phyloP scores from a whole-genome alignment of 768 basidiomycete species.

The Pleurotus platypus region DNA sequence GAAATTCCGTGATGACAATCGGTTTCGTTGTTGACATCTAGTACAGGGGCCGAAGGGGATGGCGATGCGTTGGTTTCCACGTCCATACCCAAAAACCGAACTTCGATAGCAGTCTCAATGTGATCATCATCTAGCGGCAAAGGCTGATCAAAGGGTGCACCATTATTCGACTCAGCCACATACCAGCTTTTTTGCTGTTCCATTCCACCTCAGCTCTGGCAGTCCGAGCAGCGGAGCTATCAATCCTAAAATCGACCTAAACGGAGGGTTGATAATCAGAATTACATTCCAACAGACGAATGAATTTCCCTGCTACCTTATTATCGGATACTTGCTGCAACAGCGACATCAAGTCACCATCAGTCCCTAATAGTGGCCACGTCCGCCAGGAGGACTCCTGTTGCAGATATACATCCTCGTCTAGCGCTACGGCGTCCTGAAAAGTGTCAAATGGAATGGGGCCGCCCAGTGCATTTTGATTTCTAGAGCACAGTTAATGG shows the following conservation, averaged over 20 bases:
- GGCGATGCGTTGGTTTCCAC: slow-evolving; percentile 11
- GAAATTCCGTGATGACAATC: slow-evolving; percentile 48
- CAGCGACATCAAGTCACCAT: slow-evolving; percentile 77
- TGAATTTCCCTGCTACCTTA: slow-evolving; percentile 40
- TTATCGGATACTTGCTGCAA: slow-evolving; percentile 81
- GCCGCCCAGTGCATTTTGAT: slow-evolving; percentile 66
- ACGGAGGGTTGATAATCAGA: background rate
- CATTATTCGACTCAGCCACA: slow-evolving; percentile 12
- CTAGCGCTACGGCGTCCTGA: slow-evolving; percentile 62
- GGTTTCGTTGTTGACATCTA: slow-evolving; percentile 6
- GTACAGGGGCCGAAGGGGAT: slow-evolving; percentile 16
- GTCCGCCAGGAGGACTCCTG: slow-evolving; percentile 57
- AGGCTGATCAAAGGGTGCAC: slow-evolving; percentile 5
- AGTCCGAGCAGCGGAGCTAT: slow-evolving; percentile 55
- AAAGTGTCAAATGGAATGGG: slow-evolving; percentile 60
- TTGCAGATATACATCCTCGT: slow-evolving; percentile 48
- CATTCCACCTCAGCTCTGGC: slow-evolving; percentile 63
- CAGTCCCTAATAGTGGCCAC: slow-evolving; percentile 78
- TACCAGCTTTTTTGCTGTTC: slow-evolving; percentile 89
- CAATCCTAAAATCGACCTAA: slow-evolving; percentile 72
- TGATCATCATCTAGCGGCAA: slow-evolving; percentile 69
- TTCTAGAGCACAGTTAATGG: slow-evolving; percentile 33
- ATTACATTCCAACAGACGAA: slow-evolving; percentile 1
- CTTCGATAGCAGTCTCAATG: slow-evolving; percentile 65
- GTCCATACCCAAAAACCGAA: slow-evolving; percentile 31